Evolutionary conservation across 148 eudicot genomes (phyloP).

Genomic region (Rhododendron williamsianum): DNA sequence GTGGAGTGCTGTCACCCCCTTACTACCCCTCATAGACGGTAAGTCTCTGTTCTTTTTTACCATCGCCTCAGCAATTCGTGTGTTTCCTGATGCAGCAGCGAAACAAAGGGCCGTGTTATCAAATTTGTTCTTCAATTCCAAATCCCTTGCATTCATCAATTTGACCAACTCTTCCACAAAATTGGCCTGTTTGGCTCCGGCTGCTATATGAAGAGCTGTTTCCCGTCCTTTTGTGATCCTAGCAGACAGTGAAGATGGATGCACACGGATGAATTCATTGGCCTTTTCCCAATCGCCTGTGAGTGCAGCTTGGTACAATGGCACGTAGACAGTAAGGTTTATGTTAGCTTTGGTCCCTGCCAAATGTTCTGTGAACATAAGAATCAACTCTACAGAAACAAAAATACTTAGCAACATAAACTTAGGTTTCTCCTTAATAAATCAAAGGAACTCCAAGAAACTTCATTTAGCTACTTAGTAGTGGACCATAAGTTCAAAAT

Average conservation of each 20-base stretch:
- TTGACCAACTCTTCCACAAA: slow-evolving; percentile 22
- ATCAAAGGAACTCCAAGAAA: not conserved
- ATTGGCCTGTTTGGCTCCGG: slow-evolving; percentile 13
- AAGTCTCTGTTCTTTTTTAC: slow-evolving; percentile 10
- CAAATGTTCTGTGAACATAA: not conserved
- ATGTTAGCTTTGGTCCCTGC: slow-evolving; percentile 8
- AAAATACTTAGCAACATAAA: not conserved
- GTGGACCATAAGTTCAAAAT: not conserved
- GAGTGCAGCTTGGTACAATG: slow-evolving; percentile 18
- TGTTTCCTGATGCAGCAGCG: slow-evolving; percentile 16
- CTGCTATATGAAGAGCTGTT: slow-evolving; percentile 21
- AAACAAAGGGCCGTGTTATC: slow-evolving; percentile 20
- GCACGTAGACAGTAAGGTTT: slow-evolving; percentile 6
- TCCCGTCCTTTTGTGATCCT: slow-evolving; percentile 18
- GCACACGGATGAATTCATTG: not conserved
- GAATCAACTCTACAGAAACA: not conserved
- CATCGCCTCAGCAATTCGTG: slow-evolving; percentile 16
- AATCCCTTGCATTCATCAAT: slow-evolving; percentile 9
- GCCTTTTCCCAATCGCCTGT: slow-evolving; percentile 20
- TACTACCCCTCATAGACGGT: slow-evolving; percentile 9
- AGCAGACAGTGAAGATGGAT: slow-evolving; percentile 9
- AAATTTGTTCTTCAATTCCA: slow-evolving; percentile 16
- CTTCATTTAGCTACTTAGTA: not conserved
- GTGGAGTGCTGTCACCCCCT: slow-evolving; percentile 9
- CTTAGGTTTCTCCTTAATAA: not conserved